phyloP scores from a whole-genome alignment of 2,329 filamentous ascomycete species.

The Kalmusia sp. region DNA sequence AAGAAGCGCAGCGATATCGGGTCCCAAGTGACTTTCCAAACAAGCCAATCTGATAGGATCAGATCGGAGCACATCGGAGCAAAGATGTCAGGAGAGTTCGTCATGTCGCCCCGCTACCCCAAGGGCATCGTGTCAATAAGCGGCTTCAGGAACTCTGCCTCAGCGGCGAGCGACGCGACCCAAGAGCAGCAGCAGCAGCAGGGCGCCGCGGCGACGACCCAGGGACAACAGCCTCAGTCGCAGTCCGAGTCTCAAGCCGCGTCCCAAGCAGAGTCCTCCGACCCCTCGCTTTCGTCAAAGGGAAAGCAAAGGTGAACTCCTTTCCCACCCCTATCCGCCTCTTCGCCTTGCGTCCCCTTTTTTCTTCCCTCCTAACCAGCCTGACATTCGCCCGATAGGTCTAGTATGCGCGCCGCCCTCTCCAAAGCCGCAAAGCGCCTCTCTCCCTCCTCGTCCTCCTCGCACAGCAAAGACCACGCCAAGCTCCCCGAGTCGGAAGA shows the following conservation, averaged over 20 bases:
- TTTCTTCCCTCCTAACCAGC: too few species aligned
- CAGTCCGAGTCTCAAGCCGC: background rate
- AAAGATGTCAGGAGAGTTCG: conserved; percentile 16
- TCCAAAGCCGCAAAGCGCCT: conserved; percentile 15
- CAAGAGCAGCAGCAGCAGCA: background rate
- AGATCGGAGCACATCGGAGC: background rate
- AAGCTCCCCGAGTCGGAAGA: conserved; percentile 13
- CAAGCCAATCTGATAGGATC: background rate
- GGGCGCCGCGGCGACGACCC: background rate
- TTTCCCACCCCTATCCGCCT: background rate
- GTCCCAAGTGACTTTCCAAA: background rate
- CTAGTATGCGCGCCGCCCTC: conserved; percentile 13
- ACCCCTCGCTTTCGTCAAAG: background rate
- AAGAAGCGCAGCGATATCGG: background rate
- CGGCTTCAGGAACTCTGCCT: background rate
- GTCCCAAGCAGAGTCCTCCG: conserved; percentile 5
- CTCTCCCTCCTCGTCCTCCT: conserved; percentile 12
- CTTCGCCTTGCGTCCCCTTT: too few species aligned
- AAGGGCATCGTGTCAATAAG: conserved; percentile 9
- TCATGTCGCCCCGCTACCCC: conserved; percentile 2
- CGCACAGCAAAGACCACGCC: conserved; percentile 9
- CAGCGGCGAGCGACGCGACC: too few species aligned
- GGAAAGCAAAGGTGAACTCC: conserved; percentile 6
- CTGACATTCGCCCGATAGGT: too few species aligned
- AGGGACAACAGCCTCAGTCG: background rate